A percentile compares a stretch with the other conserved stretches of the same genome.
Evolutionary conservation across 2,329 filamentous ascomycete species (phyloP).

Genomic region (Cercospora sp.): DNA sequence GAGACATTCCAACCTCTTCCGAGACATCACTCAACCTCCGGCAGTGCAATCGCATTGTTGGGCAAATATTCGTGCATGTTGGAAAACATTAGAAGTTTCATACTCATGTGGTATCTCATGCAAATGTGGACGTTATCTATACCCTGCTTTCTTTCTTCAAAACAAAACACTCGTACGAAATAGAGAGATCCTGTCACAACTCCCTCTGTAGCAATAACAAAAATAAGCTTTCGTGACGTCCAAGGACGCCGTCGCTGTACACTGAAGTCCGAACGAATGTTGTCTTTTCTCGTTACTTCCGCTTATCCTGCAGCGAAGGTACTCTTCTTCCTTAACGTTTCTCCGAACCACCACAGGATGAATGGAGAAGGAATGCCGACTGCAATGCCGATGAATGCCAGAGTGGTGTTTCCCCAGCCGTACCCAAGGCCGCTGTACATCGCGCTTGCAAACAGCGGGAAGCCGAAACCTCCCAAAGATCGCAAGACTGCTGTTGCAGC

Average conservation of each 20-base stretch:
- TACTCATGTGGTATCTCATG: constrained; percentile 3
- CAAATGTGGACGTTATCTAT: not conserved
- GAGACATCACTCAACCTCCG: not conserved
- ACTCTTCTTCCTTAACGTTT: constrained; percentile 40
- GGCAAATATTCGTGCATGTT: not conserved
- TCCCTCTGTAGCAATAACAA: not conserved
- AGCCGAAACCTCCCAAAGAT: constrained; percentile 57
- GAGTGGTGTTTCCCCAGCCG: constrained; percentile 55
- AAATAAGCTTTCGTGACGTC: not conserved
- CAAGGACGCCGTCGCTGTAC: not conserved
- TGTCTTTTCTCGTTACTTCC: not conserved
- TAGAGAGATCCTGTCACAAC: not conserved
- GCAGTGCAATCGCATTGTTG: not conserved
- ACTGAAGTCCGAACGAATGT: not conserved
- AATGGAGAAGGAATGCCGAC: constrained; percentile 55
- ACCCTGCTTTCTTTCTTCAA: not conserved
- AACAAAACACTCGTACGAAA: not conserved
- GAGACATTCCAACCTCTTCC: not conserved
- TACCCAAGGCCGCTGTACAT: constrained; percentile 51
- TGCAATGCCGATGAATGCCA: constrained; percentile 57
- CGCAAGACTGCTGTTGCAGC: constrained; percentile 58
- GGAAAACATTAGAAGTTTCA: not conserved
- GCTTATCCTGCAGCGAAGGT: constrained; percentile 38
- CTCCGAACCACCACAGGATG: constrained; percentile 46
- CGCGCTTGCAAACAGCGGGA: constrained; percentile 61